Percentiles rank a stretch among this genome's conserved stretches.
Conservation (phyloP, 768 basidiomycete species). For the Trichaptum fuscoviolaceum region DNA sequence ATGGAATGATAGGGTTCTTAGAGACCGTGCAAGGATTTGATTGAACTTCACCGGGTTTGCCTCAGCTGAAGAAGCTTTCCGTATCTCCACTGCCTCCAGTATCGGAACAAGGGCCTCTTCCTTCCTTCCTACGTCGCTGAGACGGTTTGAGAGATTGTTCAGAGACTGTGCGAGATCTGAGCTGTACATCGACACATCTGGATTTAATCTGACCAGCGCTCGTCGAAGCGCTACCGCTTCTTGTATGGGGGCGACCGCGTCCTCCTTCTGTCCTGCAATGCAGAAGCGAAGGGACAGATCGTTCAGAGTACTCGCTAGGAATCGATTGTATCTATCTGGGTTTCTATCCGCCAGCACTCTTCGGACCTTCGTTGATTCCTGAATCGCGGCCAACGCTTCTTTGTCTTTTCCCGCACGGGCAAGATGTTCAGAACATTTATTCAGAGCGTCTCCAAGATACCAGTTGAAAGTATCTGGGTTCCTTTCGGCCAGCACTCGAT, state of each 20-base stretch:
- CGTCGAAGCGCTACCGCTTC: constrained; percentile 6
- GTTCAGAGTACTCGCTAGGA: constrained; percentile 9
- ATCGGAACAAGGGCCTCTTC: constrained; percentile 12
- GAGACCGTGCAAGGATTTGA: constrained; percentile 7
- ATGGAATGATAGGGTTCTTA: constrained; percentile 9
- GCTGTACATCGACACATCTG: neutral
- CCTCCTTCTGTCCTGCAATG: constrained; percentile 6
- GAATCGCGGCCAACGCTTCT: constrained; percentile 8
- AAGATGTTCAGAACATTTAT: constrained; percentile 7
- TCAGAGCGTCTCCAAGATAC: constrained; percentile 5
- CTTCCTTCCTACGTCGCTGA: constrained; percentile 7
- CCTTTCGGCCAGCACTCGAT: neutral
- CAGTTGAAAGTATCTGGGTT: constrained; percentile 6
- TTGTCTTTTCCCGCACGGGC: constrained; percentile 5
- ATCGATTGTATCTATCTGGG: neutral
- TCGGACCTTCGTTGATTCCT: too few species aligned
- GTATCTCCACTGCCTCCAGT: constrained; percentile 5
- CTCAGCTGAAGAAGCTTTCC: constrained; percentile 1
- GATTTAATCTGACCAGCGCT: neutral
- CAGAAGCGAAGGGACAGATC: constrained; percentile 10
- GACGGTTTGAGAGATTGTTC: constrained; percentile 6
- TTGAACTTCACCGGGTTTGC: constrained; percentile 6
- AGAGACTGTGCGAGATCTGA: constrained; percentile 5
- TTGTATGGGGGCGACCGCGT: constrained; percentile 9
- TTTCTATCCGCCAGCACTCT: too few species aligned